Percentiles rank a stretch among this genome's conserved stretches.
These are phyloP conservation scores for Myxozyma mucilagina DNA, from an alignment of 805 yeast genomes.

Conservation along the genomic window DNA sequence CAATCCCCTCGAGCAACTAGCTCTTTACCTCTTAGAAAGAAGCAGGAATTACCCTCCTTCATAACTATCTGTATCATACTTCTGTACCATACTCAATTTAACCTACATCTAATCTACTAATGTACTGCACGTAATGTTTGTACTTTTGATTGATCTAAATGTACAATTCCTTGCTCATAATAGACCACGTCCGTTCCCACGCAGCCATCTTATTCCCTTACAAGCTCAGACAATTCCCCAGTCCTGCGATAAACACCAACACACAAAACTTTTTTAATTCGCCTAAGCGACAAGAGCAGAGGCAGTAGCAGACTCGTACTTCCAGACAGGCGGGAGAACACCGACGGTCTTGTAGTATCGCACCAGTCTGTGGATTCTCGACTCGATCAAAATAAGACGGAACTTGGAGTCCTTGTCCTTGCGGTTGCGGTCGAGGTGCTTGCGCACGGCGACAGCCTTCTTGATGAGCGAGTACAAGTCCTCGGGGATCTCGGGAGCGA, in stretches of 20 bases:
- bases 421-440: conserved; percentile 99
- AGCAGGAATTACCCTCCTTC: conserved; percentile 4
- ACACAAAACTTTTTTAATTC: background rate
- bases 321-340: conserved; percentile 99
- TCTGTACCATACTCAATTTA: background rate
- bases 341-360: conserved; percentile 99
- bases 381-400: conserved; percentile 99
- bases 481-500: conserved; percentile 99
- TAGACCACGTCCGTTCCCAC: background rate
- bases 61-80: background rate
- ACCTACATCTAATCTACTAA: background rate
- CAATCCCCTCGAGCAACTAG: conserved; percentile 33
- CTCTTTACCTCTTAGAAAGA: conserved; percentile 28
- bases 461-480: conserved; percentile 98
- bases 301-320: conserved; percentile 99
- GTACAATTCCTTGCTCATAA: background rate
- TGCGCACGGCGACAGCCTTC: conserved; percentile 99
- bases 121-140: background rate
- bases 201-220: background rate
- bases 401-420: conserved; percentile 99
- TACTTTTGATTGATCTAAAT: background rate
- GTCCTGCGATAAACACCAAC: background rate
- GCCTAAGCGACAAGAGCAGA: conserved; percentile 97
- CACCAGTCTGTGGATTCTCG: conserved; percentile 99
- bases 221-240: background rate